A percentile compares a stretch with the other conserved stretches of the same genome.
Evolutionary conservation across 257 asterid genomes (phyloP).

Genomic region (Ballota nigra): DNA sequence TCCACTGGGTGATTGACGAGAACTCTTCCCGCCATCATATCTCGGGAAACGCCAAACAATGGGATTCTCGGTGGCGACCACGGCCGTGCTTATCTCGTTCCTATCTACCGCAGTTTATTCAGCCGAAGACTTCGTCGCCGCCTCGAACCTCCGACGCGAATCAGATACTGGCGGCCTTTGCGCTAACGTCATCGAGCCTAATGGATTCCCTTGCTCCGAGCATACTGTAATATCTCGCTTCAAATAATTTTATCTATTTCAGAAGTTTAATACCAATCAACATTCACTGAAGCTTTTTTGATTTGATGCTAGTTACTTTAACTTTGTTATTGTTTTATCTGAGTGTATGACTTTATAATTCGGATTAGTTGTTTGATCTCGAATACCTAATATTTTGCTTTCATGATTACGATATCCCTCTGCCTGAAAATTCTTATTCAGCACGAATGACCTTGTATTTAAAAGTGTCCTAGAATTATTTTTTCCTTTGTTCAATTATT

Average conservation of each 20-base stretch:
- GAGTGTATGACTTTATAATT: background rate
- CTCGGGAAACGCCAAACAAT: conserved; percentile 15
- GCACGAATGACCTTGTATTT: conserved; percentile 7
- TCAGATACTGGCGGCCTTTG: conserved; percentile 61
- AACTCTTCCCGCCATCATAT: conserved; percentile 25
- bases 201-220: conserved; percentile 85
- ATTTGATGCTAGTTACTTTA: background rate
- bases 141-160: conserved; percentile 36
- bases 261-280: background rate
- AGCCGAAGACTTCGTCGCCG: conserved; percentile 28
- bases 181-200: conserved; percentile 56
- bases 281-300: background rate
- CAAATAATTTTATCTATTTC: background rate
- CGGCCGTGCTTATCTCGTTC: conserved; percentile 23
- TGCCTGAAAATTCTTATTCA: background rate
- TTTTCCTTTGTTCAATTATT: background rate
- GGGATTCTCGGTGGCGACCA: conserved; percentile 27
- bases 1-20: conserved; percentile 20
- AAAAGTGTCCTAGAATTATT: background rate
- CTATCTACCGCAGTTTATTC: conserved; percentile 38
- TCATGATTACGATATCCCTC: conserved; percentile 5
- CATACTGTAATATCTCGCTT: conserved; percentile 53
- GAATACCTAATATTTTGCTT: background rate
- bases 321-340: background rate
- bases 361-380: background rate